Conservation (phyloP, 768 basidiomycete species). For the Tylopilus intermedius region DNA sequence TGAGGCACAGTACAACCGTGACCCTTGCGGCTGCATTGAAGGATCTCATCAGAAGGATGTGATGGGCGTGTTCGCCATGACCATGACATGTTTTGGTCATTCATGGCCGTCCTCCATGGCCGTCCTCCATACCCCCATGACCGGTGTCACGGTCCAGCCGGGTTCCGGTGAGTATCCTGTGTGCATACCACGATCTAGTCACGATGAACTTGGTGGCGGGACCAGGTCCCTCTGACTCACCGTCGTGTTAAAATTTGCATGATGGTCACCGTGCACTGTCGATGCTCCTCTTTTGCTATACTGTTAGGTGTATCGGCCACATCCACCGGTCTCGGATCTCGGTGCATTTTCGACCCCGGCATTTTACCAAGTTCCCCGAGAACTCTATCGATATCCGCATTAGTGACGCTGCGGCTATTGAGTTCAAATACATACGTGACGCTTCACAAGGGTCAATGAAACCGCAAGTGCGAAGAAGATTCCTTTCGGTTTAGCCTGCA, state of each 20-base stretch:
- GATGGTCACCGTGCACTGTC: neutral
- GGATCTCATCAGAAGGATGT: neutral
- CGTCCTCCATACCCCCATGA: no score
- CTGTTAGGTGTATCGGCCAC: no score
- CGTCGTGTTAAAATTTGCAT: neutral
- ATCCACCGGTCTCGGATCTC: neutral
- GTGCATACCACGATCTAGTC: neutral
- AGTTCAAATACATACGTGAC: no score
- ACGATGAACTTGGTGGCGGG: neutral
- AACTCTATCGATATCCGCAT: neutral
- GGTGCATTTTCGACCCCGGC: neutral
- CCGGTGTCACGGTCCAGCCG: no score
- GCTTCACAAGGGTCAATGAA: neutral
- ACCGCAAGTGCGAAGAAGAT: no score
- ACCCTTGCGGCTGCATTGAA: neutral
- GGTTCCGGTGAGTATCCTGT: neutral
- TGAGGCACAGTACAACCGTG: no score
- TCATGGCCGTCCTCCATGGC: no score
- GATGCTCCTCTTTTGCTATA: no score
- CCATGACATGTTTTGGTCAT: no score
- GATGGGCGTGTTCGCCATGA: neutral
- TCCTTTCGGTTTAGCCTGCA: no score
- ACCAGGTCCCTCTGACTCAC: neutral
- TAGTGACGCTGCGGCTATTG: neutral
- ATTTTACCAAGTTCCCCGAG: neutral